Evolutionary conservation across 345 rosid genomes (phyloP), one percentile per base, ranked within the genome.

Genomic region (Hirschfeldia incana): DNA sequence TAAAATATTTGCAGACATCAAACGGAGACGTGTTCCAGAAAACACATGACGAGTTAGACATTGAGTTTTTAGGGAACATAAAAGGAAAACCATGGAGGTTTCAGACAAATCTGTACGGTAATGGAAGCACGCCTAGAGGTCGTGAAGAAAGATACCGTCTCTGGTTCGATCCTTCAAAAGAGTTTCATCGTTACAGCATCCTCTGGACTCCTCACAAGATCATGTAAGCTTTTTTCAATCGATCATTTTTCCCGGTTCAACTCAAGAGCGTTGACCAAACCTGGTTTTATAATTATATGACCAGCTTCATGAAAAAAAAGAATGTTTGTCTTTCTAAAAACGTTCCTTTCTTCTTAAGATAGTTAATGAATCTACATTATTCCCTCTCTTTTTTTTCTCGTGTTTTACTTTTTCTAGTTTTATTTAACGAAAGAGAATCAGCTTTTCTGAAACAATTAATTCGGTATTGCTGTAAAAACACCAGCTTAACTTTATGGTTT

Each of bases 151-250:
- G 99, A 68, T 93, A 95, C 75, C 84, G 87, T 6, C 88, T 95
- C 7, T 95, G 99, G 99, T 95, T 95, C 15, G 98, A 93, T 83
- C 99, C 99, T 6, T 72, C 97, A 2, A 86, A 84, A 75, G 94
- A 89, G 55, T 93, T 87, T 80, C 99, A 93, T 55, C 82, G 96
- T 17, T 95, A 93, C 72, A 91, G 96, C 83, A 93, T 95, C 39
- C 89, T 90, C 4, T 95, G 99, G 99, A 91, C 99, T 1, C 74
- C 84, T 32, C 83, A 71, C n/a, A 86, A 85, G 39, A 83, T 86
- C 88, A 88, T 93, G 99, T 94, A 76, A 85, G 98, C 17, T 63
- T 29, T 37, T 53, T 26, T 4, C 27, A 60, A 28, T 32, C 10
- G 12, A 17, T 58, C 59, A n/a, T 26, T 39, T 66, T 4, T n/a